Base-by-base conservation (phyloP, 1,139 yeast species). In the Taphrina sp. region DNA sequence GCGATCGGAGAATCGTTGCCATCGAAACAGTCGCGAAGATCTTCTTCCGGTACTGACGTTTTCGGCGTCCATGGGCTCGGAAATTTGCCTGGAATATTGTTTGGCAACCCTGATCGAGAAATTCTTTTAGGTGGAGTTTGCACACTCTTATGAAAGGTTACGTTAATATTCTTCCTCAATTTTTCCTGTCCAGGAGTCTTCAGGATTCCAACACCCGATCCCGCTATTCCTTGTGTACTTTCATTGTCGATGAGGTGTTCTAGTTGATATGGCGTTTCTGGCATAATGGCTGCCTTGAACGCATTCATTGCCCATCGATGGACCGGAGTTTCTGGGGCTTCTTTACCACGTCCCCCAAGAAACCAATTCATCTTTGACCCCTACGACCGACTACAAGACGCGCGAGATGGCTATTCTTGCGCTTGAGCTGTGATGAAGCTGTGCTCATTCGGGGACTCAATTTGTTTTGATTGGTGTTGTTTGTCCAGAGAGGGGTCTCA, bases 21-120 rank as follows among this genome's bases (percentile, higher is more conserved):
- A 26, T 26, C 31, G n/a, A n/a, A n/a, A n/a, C n/a, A 31, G 19
- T 43, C 49, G 1, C 10, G 28, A 3, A n/a, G 41, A 7, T 2
- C 36, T 12, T 35, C 24, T 23, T 36, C 44, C 3, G 5, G 10
- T n/a, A 12, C 44, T 22, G 19, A 20, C 3, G 20, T 14, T 23
- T 17, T 49, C n/a, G 54, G 46, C 3, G 46, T 49, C 39, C 43
- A 49, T 2, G 54, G 54, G 23, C 54, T 49, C 2, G 54, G 54
- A 24, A 49, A 49, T n/a, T 41, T 39, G 35, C 54, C 54, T 2
- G 54, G 41, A 39, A 49, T 39, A 2, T 33, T 29, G 22, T 38
- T 41, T 12, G 54, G 54, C 17, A 49, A 28, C 7, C 41, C 54
- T 2, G 54, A 38, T 8, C 33, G 17, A 14, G 35, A 8, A 19